Conservation (phyloP, 2,329 filamentous ascomycete genomes). For the Aspergillus pseudoterreus region DNA sequence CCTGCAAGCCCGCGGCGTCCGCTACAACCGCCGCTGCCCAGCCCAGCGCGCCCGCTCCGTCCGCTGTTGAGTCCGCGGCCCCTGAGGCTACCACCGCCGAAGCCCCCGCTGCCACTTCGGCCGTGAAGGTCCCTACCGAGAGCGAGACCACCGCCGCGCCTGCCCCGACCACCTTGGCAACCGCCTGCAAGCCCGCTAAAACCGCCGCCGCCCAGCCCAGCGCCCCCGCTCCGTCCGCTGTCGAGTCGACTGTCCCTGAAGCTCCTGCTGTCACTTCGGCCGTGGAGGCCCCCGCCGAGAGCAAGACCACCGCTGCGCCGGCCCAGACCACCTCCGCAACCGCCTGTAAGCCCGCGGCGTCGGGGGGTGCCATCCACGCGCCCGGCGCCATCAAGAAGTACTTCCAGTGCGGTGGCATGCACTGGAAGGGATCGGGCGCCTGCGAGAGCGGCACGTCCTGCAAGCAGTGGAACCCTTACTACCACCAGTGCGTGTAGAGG, state of each 20-base stretch:
- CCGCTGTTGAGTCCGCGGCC: neutral
- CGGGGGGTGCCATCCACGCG: neutral
- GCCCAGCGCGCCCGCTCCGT: too few species aligned
- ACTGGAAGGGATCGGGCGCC: conserved; percentile 1
- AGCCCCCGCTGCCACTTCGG: neutral
- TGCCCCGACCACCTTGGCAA: neutral
- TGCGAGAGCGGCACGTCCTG: conserved; percentile 2
- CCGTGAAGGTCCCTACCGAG: neutral
- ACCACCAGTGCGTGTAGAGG: conserved; percentile 1
- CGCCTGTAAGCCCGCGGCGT: neutral
- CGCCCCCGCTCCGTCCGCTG: too few species aligned
- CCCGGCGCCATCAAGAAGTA: conserved; percentile 2
- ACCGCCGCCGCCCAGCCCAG: too few species aligned
- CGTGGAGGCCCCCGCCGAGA: neutral
- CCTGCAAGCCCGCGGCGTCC: neutral
- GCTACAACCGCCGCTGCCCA: neutral
- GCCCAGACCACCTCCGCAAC: neutral
- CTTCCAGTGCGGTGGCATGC: neutral
- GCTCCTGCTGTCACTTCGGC: neutral
- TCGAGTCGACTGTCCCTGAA: neutral
- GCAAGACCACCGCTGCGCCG: neutral
- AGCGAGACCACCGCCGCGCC: neutral
- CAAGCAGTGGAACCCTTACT: neutral
- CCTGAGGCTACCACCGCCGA: too few species aligned
- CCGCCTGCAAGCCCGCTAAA: neutral